Evolutionary conservation across 2,329 filamentous ascomycete genomes (phyloP), one percentile per base, ranked within the genome.

Genomic region (Sarocladium brachiariae): DNA sequence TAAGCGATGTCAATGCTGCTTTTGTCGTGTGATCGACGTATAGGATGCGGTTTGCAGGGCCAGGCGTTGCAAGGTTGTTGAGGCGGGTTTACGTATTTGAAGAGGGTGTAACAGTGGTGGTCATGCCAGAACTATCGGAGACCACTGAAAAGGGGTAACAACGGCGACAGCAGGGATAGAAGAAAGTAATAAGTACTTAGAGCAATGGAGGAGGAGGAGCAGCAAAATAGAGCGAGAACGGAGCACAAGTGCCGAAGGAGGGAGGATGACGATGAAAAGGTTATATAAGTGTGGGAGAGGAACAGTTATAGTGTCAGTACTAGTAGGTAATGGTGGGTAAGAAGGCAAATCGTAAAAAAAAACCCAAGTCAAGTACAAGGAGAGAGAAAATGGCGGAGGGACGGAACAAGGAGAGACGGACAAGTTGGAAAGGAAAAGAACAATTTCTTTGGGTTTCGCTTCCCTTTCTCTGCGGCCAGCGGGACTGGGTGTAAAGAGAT

Each of bases 81-180:
- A n/a, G 14, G 33, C n/a, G n/a, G n/a, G n/a, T n/a, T n/a, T n/a
- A n/a, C n/a, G n/a, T n/a, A n/a, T n/a, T n/a, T n/a, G n/a, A 19
- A 4, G 16, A 39, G 18, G 18, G 16, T 39, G 10, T 30, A 19
- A n/a, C 34, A 18, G 16, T n/a, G 39, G 8, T n/a, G 24, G 39
- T 45, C 21, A 45, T 45, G 39, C 27, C 39, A 45, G 39, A n/a
- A 27, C 27, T 9, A n/a, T n/a, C n/a, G n/a, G n/a, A n/a, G n/a
- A n/a, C n/a, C n/a, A n/a, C n/a, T n/a, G n/a, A n/a, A n/a, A n/a
- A n/a, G n/a, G n/a, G n/a, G n/a, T n/a, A n/a, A n/a, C n/a, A n/a
- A n/a, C n/a, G n/a, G n/a, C n/a, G n/a, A n/a, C n/a, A n/a, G n/a
- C n/a, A n/a, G n/a, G n/a, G n/a, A n/a, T n/a, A n/a, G n/a, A n/a